Percentiles rank a stretch among this genome's conserved stretches.
These are phyloP conservation scores for Pseudocercospora eumusae DNA, from an alignment of 2,329 filamentous ascomycete genomes.

Conservation along the genomic window DNA sequence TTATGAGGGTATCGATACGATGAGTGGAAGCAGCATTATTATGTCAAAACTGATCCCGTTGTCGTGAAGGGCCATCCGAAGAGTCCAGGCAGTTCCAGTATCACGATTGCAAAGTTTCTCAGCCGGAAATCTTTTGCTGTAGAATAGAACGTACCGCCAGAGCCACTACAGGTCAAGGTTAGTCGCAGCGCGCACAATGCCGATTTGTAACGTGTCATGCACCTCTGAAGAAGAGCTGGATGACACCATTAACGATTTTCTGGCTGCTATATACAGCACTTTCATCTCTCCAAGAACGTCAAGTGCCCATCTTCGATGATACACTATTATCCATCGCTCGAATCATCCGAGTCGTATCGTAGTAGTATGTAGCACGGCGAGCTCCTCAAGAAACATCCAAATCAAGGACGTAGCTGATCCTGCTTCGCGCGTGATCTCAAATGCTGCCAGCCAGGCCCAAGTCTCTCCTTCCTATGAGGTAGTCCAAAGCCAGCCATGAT, in stretches of 20 bases:
- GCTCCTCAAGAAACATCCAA: slow-evolving; percentile 6
- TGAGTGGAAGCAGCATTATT: too few relatives aligned
- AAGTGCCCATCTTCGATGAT: neutral
- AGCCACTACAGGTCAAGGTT: too few relatives aligned
- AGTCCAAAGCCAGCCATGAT: neutral
- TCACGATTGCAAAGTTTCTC: too few relatives aligned
- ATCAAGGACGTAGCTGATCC: slow-evolving; percentile 5
- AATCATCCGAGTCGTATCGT: neutral
- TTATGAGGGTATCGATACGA: too few relatives aligned
- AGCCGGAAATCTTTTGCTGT: too few relatives aligned
- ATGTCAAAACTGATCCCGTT: too few relatives aligned
- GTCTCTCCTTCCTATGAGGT: neutral
- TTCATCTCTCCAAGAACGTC: neutral
- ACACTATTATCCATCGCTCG: slow-evolving; percentile 2
- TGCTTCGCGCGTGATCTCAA: neutral
- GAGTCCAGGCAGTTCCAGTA: too few relatives aligned
- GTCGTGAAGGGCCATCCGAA: too few relatives aligned
- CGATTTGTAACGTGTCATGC: too few relatives aligned
- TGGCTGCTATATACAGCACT: neutral
- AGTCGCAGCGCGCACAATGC: too few relatives aligned
- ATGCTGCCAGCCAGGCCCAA: neutral
- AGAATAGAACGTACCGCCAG: too few relatives aligned
- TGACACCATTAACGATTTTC: neutral
- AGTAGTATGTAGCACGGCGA: slow-evolving; percentile 1
- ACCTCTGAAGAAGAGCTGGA: neutral